These are phyloP conservation scores for Helicostylum pulchrum DNA, from an alignment of 192 early-diverging fungal genomes.

Conservation along the genomic window DNA sequence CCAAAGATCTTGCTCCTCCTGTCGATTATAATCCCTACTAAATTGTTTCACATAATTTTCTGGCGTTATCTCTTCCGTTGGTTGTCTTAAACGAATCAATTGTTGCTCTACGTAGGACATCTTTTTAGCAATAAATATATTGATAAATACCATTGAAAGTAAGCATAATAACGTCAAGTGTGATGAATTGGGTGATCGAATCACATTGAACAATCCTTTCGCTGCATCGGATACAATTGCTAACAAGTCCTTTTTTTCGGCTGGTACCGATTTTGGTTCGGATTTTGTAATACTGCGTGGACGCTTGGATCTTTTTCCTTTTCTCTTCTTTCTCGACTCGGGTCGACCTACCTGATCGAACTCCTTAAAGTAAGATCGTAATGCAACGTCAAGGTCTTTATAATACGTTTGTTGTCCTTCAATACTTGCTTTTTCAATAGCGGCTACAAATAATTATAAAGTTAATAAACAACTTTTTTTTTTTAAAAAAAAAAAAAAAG, in stretches of 20 bases:
- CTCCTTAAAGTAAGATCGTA: conserved; percentile 39
- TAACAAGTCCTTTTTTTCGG: not conserved
- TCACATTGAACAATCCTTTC: not conserved
- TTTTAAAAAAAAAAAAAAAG: not conserved
- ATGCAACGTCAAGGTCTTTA: conserved; percentile 35
- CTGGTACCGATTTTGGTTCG: not conserved
- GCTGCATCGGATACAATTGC: not conserved
- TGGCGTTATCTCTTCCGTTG: too few relatives aligned
- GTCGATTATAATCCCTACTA: not conserved
- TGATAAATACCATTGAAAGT: conserved; percentile 13
- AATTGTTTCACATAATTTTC: not conserved
- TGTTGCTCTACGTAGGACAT: conserved; percentile 11
- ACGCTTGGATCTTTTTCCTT: conserved; percentile 8
- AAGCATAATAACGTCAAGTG: conserved; percentile 7
- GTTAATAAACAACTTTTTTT: not conserved
- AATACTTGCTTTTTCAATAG: conserved; percentile 50
- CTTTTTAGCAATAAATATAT: conserved; percentile 12
- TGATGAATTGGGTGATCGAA: not conserved
- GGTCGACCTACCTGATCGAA: not conserved
- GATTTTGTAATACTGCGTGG: not conserved
- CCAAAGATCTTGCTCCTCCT: conserved; percentile 18
- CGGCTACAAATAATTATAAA: conserved; percentile 22
- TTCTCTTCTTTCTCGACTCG: not conserved
- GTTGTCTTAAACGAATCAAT: not conserved
- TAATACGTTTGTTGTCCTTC: conserved; percentile 48